Base-by-base conservation (phyloP, 2,329 filamentous ascomycete genomes). In the Leptographium lundbergii region DNA sequence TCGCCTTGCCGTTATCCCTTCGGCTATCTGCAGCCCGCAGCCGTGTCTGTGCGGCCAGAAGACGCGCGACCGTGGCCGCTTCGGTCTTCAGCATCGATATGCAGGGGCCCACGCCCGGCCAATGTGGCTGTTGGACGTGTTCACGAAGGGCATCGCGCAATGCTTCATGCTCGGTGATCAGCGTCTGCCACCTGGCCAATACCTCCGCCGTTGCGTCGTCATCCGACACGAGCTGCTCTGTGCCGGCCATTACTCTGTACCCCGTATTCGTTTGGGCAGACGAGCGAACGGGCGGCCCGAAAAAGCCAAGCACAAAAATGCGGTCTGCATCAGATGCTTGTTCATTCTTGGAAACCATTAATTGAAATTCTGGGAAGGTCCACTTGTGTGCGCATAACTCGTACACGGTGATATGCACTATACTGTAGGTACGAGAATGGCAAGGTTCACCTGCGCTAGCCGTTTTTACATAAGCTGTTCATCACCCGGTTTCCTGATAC, bases 21-120 rank as follows among this genome's bases (percentile, higher is more conserved):
- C 2, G 36, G 14, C 36, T 19, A 42, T 7, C 39, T 7, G 39
- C 39, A 2, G 39, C 17, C 39, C 7, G 39, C 39, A 45, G 19
- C 7, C 39, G 39, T 19, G 25, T 9, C 4, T 6, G 14, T 19
- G 7, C 6, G 7, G 19, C 51, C 22, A 58, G 13, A 10, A 59
- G 36, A 32, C 54, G 47, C 17, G 32, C 58, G 1, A 54, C 47
- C 32, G 45, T 24, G 1, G 60, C 48, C 17, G 61, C 60, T 53
- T 64, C 63, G 4, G 47, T 36, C 32, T 47, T 48, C 29, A 64
- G 60, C 57, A 61, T 57, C 1, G 53, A 45, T 22, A 64, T 57
- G 53, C 61, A 61, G 14, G 59, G 57, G 32, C 57, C 59, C 4
- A 65, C 54, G n/a, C 64, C 63, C 27, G 61, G 61, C 61, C 58